A percentile compares a stretch with the other conserved stretches of the same genome.
phyloP scores from a whole-genome alignment of 345 rosid genomes.

The Alliaria petiolata region DNA sequence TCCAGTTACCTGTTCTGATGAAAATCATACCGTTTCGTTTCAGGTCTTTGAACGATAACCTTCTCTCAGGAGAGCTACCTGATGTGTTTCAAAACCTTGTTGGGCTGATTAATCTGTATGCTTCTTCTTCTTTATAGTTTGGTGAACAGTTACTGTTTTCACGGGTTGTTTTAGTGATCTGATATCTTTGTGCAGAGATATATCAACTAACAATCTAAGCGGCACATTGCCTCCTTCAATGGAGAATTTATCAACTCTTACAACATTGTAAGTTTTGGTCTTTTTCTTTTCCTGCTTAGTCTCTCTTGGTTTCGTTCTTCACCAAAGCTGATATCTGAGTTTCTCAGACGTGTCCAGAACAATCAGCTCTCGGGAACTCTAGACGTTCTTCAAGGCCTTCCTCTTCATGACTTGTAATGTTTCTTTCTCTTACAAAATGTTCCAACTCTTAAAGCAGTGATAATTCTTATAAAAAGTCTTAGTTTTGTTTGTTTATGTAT shows the following conservation, averaged over 20 bases:
- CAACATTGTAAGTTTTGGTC: slow-evolving; percentile 64
- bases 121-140: slow-evolving; percentile 4
- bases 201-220: slow-evolving; percentile 78
- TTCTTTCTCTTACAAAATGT: slow-evolving; percentile 29
- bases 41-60: slow-evolving; percentile 86
- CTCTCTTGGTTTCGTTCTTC: not conserved
- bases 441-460: not conserved
- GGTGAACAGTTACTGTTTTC: not conserved
- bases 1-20: not conserved
- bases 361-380: slow-evolving; percentile 87
- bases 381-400: slow-evolving; percentile 81
- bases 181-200: slow-evolving; percentile 54
- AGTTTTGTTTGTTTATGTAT: not conserved
- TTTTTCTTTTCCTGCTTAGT: not conserved
- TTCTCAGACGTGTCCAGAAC: slow-evolving; percentile 79
- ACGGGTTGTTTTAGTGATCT: slow-evolving; percentile 3
- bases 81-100: slow-evolving; percentile 66
- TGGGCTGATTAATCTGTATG: slow-evolving; percentile 85
- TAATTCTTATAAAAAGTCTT: not conserved
- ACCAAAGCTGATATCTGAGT: slow-evolving; percentile 36
- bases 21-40: slow-evolving; percentile 3
- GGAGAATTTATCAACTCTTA: slow-evolving; percentile 50
- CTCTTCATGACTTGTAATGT: slow-evolving; percentile 73
- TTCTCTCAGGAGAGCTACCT: slow-evolving; percentile 82
- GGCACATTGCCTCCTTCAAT: slow-evolving; percentile 82